A percentile compares a stretch with the other conserved stretches of the same genome.
These are phyloP conservation scores for Croton laevigatus DNA, from an alignment of 441 rosid species.

Conservation along the genomic window DNA sequence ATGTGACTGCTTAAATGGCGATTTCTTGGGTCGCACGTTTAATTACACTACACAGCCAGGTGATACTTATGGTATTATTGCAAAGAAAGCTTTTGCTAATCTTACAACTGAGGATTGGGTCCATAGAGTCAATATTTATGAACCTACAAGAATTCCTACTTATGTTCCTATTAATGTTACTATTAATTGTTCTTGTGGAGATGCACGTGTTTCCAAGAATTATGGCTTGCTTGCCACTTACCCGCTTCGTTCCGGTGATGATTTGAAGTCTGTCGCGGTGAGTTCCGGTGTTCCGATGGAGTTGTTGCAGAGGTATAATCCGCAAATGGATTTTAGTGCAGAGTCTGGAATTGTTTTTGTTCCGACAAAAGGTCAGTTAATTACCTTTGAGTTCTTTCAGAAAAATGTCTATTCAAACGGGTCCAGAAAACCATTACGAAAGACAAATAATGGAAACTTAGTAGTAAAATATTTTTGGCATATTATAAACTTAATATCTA, in stretches of 20 bases:
- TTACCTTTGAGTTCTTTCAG: neutral
- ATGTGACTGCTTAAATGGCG: constrained; percentile 40
- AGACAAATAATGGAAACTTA: too few species aligned
- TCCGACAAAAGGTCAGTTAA: constrained; percentile 45
- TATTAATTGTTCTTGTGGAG: constrained; percentile 62
- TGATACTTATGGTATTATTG: constrained; percentile 39
- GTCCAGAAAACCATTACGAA: too few species aligned
- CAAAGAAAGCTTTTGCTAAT: constrained; percentile 31
- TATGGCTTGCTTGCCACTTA: constrained; percentile 52
- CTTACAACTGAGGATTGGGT: constrained; percentile 40
- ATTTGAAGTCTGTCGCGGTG: constrained; percentile 28
- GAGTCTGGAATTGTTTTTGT: constrained; percentile 47
- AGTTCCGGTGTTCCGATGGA: constrained; percentile 24
- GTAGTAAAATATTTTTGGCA: too few species aligned
- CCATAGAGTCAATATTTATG: constrained; percentile 29
- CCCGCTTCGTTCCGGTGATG: constrained; percentile 44
- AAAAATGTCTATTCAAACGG: too few species aligned
- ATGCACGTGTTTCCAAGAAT: constrained; percentile 33
- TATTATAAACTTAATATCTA: too few species aligned
- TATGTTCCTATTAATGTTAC: constrained; percentile 39
- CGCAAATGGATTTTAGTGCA: constrained; percentile 33
- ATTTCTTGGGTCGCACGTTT: constrained; percentile 44
- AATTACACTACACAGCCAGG: constrained; percentile 20
- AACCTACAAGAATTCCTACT: constrained; percentile 30
- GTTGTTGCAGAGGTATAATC: constrained; percentile 39